Percentiles rank a stretch among this genome's conserved stretches.
Evolutionary conservation across 352 stramenopile genomes (phyloP).

Genomic region (Achlya hypogyna): DNA sequence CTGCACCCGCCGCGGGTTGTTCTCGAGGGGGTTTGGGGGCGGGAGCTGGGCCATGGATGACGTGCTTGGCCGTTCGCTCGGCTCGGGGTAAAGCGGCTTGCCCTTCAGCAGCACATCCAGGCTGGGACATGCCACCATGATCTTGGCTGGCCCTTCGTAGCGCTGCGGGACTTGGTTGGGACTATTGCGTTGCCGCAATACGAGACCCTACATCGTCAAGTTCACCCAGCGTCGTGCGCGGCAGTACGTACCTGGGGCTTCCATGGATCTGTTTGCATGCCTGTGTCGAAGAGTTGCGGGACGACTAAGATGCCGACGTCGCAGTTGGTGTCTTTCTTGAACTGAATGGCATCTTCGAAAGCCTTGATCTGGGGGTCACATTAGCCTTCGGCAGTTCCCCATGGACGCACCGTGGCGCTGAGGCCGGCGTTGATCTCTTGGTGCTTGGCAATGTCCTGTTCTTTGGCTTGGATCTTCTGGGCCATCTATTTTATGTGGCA

Average conservation of each 20-base stretch:
- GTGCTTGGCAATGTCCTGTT: not conserved
- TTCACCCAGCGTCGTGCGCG: not conserved
- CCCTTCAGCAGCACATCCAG: constrained; percentile 1
- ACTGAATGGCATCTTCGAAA: not conserved
- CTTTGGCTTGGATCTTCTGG: not conserved
- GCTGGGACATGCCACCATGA: constrained; percentile 12
- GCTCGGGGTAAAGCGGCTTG: not conserved
- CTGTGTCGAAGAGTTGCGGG: not conserved
- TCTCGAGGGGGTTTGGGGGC: no score
- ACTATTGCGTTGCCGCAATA: constrained; percentile 6
- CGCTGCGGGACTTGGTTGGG: not conserved
- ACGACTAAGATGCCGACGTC: not conserved
- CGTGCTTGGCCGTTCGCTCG: not conserved
- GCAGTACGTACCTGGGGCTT: not conserved
- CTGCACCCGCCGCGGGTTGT: not conserved
- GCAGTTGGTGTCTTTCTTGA: constrained; percentile 2
- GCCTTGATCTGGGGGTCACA: not conserved
- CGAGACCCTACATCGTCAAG: not conserved
- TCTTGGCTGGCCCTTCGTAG: constrained; percentile 1
- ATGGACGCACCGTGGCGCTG: not conserved
- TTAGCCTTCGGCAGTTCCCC: no score
- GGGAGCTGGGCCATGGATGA: no score
- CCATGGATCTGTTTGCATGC: constrained; percentile 7
- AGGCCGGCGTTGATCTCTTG: not conserved
- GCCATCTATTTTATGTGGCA: not conserved